A percentile compares a stretch with the other conserved stretches of the same genome.
These are phyloP conservation scores for Tuber brumale DNA, from an alignment of 495 filamentous ascomycete genomes.

Conservation along the genomic window DNA sequence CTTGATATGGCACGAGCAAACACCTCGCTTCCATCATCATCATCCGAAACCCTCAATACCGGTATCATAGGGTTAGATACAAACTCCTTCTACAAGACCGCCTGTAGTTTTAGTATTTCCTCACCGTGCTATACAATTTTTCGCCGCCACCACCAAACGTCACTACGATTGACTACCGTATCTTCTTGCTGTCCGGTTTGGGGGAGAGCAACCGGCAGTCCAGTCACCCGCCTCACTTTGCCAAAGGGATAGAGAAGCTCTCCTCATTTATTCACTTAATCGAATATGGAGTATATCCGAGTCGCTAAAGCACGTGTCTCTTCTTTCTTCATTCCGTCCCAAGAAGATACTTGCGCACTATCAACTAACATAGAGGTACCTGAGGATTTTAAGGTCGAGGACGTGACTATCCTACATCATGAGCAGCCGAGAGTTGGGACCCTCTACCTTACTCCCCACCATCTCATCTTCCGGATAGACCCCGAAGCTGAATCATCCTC, in stretches of 20 bases:
- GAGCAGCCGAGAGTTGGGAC: slow-evolving; percentile 56
- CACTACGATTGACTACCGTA: not conserved
- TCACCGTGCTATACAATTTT: not conserved
- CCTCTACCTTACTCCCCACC: slow-evolving; percentile 59
- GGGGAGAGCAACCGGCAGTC: not conserved
- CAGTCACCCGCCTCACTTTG: not conserved
- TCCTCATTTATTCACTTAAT: not conserved
- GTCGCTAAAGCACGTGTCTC: slow-evolving; percentile 33
- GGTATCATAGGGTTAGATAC: too few relatives aligned
- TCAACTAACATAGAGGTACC: too few relatives aligned
- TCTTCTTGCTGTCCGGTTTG: not conserved
- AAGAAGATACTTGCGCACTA: too few relatives aligned
- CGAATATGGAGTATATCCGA: slow-evolving; percentile 40
- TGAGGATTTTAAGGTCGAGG: slow-evolving; percentile 48
- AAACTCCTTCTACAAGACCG: too few relatives aligned
- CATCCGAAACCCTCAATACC: too few relatives aligned
- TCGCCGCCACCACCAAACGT: not conserved
- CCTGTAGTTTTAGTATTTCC: not conserved
- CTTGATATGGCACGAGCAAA: too few relatives aligned
- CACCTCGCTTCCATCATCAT: too few relatives aligned
- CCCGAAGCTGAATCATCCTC: slow-evolving; percentile 4
- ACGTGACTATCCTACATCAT: slow-evolving; percentile 57
- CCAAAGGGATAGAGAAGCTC: not conserved
- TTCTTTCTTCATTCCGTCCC: not conserved
- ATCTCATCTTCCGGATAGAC: slow-evolving; percentile 56